Conservation (phyloP, 768 basidiomycete species). For the Cystofilobasidium capitatum region DNA sequence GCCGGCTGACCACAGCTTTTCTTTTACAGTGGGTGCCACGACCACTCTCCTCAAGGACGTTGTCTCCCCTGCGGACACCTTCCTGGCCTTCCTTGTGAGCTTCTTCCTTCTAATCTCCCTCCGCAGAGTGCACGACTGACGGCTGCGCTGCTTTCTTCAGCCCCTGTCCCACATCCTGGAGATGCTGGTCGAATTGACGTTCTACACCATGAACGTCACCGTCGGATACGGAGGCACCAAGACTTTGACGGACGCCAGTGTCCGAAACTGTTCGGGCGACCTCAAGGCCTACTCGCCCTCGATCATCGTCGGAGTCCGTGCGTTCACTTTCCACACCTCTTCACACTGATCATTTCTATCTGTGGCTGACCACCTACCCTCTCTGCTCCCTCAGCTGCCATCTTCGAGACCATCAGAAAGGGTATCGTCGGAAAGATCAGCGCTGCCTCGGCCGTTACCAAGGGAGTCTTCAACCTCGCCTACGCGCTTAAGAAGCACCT, state of each 20-base stretch:
- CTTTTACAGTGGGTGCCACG: conserved; percentile 12
- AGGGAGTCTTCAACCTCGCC: conserved; percentile 34
- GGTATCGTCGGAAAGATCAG: conserved; percentile 38
- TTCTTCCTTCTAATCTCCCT: neutral
- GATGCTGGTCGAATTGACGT: conserved; percentile 38
- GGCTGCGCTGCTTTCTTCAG: conserved; percentile 33
- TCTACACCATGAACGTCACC: conserved; percentile 28
- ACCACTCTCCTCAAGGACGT: conserved; percentile 11
- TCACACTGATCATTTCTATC: neutral
- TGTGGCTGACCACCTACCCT: neutral
- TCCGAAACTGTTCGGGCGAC: conserved; percentile 37
- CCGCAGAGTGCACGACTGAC: conserved; percentile 16
- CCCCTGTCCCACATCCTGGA: conserved; percentile 38
- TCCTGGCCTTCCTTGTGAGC: conserved; percentile 26
- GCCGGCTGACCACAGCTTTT: neutral
- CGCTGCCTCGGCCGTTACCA: conserved; percentile 31
- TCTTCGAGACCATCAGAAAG: conserved; percentile 31
- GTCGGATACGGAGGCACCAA: conserved; percentile 37
- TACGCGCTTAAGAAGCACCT: conserved; percentile 35
- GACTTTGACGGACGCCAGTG: conserved; percentile 38
- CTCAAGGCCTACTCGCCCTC: conserved; percentile 35
- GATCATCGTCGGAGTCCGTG: conserved; percentile 37
- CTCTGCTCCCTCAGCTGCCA: conserved; percentile 5
- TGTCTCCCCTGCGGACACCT: conserved; percentile 13
- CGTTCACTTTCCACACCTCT: conserved; percentile 17